Evolutionary conservation across 345 rosid species (phyloP).

Genomic region (Brassica cretica): DNA sequence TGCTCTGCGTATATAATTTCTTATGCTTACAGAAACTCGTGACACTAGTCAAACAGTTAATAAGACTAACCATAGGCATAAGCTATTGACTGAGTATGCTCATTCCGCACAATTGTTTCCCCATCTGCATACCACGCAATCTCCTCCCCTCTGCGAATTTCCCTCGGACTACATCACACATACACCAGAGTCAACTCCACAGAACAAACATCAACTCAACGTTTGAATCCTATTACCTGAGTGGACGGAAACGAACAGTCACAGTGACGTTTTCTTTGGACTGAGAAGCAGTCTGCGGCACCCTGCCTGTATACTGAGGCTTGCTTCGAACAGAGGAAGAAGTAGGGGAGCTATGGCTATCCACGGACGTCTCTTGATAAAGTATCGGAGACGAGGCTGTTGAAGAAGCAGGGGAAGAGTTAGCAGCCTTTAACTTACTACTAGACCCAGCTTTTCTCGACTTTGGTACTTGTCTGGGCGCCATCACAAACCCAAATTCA

Average conservation of each 20-base stretch:
- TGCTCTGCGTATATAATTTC: not conserved
- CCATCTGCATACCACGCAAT: conserved; percentile 98
- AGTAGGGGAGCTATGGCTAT: conserved; percentile 81
- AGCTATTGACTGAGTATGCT: conserved; percentile 73
- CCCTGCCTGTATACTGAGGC: conserved; percentile 37
- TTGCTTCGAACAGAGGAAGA: conserved; percentile 74
- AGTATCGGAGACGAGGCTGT: conserved; percentile 76
- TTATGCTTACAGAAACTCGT: conserved; percentile 19
- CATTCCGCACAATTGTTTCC: conserved; percentile 85
- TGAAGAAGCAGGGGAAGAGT: conserved; percentile 65
- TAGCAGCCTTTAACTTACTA: conserved; percentile 47
- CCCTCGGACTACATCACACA: conserved; percentile 67
- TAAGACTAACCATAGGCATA: conserved; percentile 82
- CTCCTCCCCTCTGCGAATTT: conserved; percentile 92
- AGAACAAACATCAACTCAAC: conserved; percentile 5
- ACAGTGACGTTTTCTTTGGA: conserved; percentile 92
- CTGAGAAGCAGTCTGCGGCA: conserved; percentile 42
- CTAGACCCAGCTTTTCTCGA: conserved; percentile 47
- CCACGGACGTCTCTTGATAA: conserved; percentile 59
- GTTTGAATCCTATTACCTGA: conserved; percentile 51
- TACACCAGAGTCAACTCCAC: conserved; percentile 20
- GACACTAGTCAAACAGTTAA: conserved; percentile 7
- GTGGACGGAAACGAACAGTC: conserved; percentile 92
- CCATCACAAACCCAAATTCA: conserved; percentile 53
- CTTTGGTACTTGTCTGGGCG: conserved; percentile 60